A percentile compares a stretch with the other conserved stretches of the same genome.
phyloP scores from a whole-genome alignment of 2,329 filamentous ascomycete species.

The Cytospora schulzeri region DNA sequence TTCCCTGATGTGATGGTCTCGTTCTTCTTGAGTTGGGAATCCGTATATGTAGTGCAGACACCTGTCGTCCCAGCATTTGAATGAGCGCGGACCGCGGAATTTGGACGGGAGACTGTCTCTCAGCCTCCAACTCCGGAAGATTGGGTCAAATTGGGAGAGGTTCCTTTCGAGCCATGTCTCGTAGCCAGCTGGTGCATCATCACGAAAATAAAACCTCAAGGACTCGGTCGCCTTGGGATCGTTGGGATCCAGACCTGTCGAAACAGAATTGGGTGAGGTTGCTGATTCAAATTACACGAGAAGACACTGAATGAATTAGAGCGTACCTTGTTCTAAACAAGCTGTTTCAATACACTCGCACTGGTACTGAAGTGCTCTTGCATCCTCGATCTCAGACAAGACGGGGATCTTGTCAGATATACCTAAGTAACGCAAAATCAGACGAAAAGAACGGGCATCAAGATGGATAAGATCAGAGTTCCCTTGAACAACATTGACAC shows the following conservation, averaged over 20 bases:
- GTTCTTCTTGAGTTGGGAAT: conserved; percentile 52
- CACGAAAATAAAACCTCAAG: conserved; percentile 40
- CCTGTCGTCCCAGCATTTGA: conserved; percentile 58
- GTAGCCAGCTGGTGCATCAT: conserved; percentile 51
- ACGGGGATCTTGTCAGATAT: conserved; percentile 44
- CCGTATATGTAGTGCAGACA: conserved; percentile 63
- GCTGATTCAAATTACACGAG: conserved; percentile 7
- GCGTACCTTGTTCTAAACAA: conserved; percentile 51
- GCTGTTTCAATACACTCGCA: conserved; percentile 60
- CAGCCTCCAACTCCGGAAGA: conserved; percentile 45
- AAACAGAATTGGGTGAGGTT: conserved; percentile 8
- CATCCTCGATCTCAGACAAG: conserved; percentile 59
- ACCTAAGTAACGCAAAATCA: conserved; percentile 35
- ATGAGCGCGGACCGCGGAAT: conserved; percentile 43
- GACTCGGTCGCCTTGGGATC: conserved; percentile 44
- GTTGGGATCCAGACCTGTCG: conserved; percentile 45
- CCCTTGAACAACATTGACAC: background rate
- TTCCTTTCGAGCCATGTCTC: conserved; percentile 56
- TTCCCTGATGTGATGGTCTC: conserved; percentile 53
- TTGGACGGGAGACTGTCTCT: conserved; percentile 42
- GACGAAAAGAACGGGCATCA: conserved; percentile 25
- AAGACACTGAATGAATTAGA: conserved; percentile 9
- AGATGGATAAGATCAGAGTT: conserved; percentile 2
- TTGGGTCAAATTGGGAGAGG: conserved; percentile 50
- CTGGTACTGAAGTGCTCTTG: conserved; percentile 57